These are phyloP conservation scores for Lentinula sp. DNA, from an alignment of 768 basidiomycete species.

Conservation along the genomic window DNA sequence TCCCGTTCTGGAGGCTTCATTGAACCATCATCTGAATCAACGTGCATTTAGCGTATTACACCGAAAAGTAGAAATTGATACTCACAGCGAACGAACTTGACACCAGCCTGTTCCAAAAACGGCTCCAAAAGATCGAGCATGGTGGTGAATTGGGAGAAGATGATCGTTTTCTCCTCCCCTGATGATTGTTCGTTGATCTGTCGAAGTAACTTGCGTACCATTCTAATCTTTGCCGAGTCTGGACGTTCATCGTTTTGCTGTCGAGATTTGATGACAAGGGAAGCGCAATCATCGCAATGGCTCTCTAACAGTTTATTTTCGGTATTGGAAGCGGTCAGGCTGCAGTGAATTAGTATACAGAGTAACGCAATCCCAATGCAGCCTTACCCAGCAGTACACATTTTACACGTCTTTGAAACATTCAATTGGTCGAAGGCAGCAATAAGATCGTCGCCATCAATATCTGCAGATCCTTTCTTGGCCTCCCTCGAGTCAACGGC, in stretches of 20 bases:
- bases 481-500: slow-evolving; percentile 64
- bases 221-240: slow-evolving; percentile 82
- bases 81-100: slow-evolving; percentile 85
- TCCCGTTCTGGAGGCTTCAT: slow-evolving; percentile 79
- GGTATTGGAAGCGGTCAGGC: slow-evolving; percentile 30
- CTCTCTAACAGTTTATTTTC: slow-evolving; percentile 32
- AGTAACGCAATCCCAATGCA: neutral
- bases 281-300: slow-evolving; percentile 57
- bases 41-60: neutral
- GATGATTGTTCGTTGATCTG: slow-evolving; percentile 51
- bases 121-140: slow-evolving; percentile 85
- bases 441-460: slow-evolving; percentile 54
- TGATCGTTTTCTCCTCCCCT: slow-evolving; percentile 81
- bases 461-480: slow-evolving; percentile 27
- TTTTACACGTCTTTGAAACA: slow-evolving; percentile 67
- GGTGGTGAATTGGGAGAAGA: slow-evolving; percentile 90
- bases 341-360: slow-evolving; percentile 13
- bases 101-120: slow-evolving; percentile 62
- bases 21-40: slow-evolving; percentile 72
- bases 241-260: slow-evolving; percentile 51
- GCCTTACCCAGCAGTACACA: slow-evolving; percentile 71
- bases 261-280: slow-evolving; percentile 42
- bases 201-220: slow-evolving; percentile 66
- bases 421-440: slow-evolving; percentile 66
- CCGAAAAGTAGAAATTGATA: slow-evolving; percentile 14